Evolutionary conservation across 192 early-diverging fungal genomes (phyloP), one percentile per base, ranked within the genome.

Genomic region (Coemansia sp.): DNA sequence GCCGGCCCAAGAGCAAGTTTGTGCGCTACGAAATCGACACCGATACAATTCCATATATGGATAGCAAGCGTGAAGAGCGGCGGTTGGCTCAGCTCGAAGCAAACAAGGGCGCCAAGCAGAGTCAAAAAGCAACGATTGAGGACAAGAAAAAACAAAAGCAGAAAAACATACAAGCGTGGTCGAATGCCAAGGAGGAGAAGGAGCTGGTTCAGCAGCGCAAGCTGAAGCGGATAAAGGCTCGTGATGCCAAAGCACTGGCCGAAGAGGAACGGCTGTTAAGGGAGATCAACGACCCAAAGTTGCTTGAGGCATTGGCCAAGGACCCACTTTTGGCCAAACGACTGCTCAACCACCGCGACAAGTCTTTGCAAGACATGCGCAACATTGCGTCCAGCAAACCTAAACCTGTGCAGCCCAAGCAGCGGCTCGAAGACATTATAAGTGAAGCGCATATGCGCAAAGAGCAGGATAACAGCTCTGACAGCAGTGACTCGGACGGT

Each of bases 241-340:
- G 67, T 14, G 72, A 81, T 39, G 71, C 60, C 9, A 57, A 54
- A 5, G 65, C 67, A 4, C 2, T 37, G 2, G 65, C 55, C 15
- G 64, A 65, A 9, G 78, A 81, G 57, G 60, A 49, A 12, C 45
- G 59, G 45, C 27, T 81, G 55, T 27, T 81, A 49, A 23, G 32
- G 29, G 64, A 50, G 17, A 72, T 74, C 47, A 66, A 72, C 51
- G 78, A 81, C 12, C 78, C 78, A 0, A 68, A 69, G 57, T 17
- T 81, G 41, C 68, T 59, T 24, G 73, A 75, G 51, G 48, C 60
- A 24, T 64, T 81, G 50, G 73, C 69, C 45, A 70, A 65, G 27
- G 78, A 81, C 41, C 78, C 78, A 39, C 38, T 81, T n/a, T 29
- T 81, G 41, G 78, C 72, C n/a, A 81, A 81, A 60, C 78, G 69